Base-by-base conservation (phyloP, 148 eudicot species). In the Rhododendron ferrugineum region DNA sequence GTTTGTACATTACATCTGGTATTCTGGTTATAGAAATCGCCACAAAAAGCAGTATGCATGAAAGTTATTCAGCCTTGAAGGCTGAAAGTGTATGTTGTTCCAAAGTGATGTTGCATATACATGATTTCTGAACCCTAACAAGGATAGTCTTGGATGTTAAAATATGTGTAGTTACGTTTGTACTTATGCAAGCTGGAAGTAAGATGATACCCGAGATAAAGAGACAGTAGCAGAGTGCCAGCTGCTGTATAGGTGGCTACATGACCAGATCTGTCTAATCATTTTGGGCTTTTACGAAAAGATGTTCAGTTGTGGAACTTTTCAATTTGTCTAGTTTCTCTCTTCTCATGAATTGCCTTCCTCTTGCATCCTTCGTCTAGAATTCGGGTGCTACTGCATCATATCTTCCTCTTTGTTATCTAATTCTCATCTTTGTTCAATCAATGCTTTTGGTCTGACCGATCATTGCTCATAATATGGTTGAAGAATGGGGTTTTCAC, bases 161-260 rank as follows among this genome's bases (percentile, higher is more conserved):
- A 42, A 30, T 64, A 13, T 22, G 84, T 26, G 22, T 4, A n/a
- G 52, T 20, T 62, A 40, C 56, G 47, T 42, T 30, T n/a, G 14
- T 40, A 49, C 78, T 66, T n/a, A 66, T 18, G 62, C 44, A 70
- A 30, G 60, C 78, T 83, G 85, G 78, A 28, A 37, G 72, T 64
- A 68, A 68, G 56, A 44, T 66, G 26, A 18, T 16, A 28, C 52
- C 14, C 40, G 20, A 22, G 64, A 70, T 32, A 40, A 46, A 13
- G 64, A 26, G 40, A 64, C 77, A 28, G 37, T 40, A 42, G 28
- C n/a, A 28, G 64, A 6, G 64, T 60, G 32, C 47, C 14, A 23
- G 60, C 81, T 79, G 60, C 62, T 26, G 6, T 77, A 22, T 40
- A 76, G 50, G n/a, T 76, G 49, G 49, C 46, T 76, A 11, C 74